Percentiles rank a stretch among this genome's conserved stretches.
phyloP scores from a whole-genome alignment of 208 protist species.

The Endotrypanum monterogeii region DNA sequence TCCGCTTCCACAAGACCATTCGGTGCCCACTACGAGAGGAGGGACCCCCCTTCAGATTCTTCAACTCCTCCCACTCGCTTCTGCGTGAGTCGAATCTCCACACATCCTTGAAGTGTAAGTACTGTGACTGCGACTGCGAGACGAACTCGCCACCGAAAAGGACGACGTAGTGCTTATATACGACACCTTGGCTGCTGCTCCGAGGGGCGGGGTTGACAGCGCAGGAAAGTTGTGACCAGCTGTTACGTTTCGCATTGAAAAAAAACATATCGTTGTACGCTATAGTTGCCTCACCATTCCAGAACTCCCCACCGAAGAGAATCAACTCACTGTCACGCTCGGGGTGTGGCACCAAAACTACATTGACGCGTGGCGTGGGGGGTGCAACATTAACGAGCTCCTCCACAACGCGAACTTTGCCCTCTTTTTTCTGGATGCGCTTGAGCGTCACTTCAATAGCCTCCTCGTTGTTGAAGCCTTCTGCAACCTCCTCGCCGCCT shows the following conservation, averaged over 20 bases:
- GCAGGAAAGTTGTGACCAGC: constrained; percentile 66
- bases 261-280: constrained; percentile 90
- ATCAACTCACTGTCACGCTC: constrained; percentile 77
- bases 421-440: constrained; percentile 76
- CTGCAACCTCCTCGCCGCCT: constrained; percentile 14
- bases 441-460: constrained; percentile 81
- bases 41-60: constrained; percentile 77
- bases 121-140: constrained; percentile 92
- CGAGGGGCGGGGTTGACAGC: constrained; percentile 73
- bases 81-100: constrained; percentile 81
- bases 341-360: constrained; percentile 77
- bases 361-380: constrained; percentile 81
- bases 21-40: constrained; percentile 90
- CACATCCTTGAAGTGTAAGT: constrained; percentile 91
- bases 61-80: constrained; percentile 88
- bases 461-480: constrained; percentile 88
- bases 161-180: constrained; percentile 87
- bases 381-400: constrained; percentile 65
- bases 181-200: constrained; percentile 81
- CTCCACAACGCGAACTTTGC: constrained; percentile 59
- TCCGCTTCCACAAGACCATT: constrained; percentile 90
- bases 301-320: constrained; percentile 92
- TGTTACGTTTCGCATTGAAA: constrained; percentile 72
- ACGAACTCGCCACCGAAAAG: constrained; percentile 92
- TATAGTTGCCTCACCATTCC: constrained; percentile 85